phyloP scores from a whole-genome alignment of 2,329 filamentous ascomycete species.

The Claviceps citrina region DNA sequence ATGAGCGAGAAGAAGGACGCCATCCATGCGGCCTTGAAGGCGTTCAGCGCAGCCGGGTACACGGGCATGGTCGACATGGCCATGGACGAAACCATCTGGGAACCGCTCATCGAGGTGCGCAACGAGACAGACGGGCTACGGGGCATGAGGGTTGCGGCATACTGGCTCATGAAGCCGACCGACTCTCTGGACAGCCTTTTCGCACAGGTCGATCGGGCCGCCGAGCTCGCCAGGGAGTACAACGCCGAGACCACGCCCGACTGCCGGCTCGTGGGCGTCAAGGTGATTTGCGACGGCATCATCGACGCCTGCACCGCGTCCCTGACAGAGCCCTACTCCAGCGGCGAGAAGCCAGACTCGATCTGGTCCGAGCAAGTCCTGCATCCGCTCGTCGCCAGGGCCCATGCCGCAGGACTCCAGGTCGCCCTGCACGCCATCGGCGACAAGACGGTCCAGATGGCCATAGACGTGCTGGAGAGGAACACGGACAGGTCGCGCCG shows the following conservation, averaged over 20 bases:
- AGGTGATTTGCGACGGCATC: constrained; percentile 49
- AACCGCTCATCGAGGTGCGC: constrained; percentile 30
- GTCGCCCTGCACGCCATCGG: constrained; percentile 52
- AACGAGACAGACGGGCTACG: constrained; percentile 15
- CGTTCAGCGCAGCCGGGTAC: constrained; percentile 37
- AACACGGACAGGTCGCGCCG: constrained; percentile 30
- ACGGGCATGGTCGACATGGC: constrained; percentile 45
- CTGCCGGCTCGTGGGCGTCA: constrained; percentile 42
- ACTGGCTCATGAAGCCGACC: constrained; percentile 40
- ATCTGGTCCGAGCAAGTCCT: constrained; percentile 41
- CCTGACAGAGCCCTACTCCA: constrained; percentile 41
- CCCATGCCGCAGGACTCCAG: constrained; percentile 39
- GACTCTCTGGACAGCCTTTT: constrained; percentile 24
- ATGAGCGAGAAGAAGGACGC: constrained; percentile 32
- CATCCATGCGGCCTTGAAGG: constrained; percentile 31
- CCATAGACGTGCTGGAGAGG: constrained; percentile 38
- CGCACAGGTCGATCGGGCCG: constrained; percentile 33
- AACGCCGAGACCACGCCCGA: constrained; percentile 21
- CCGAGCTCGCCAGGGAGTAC: constrained; percentile 24
- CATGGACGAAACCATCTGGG: constrained; percentile 44
- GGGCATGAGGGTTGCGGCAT: constrained; percentile 33
- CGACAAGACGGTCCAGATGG: constrained; percentile 40
- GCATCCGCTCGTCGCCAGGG: constrained; percentile 36
- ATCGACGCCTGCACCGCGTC: constrained; percentile 51
- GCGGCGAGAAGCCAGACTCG: constrained; percentile 29